Conservation (phyloP, 1,139 yeast species). For the Protomyces arabidopsidicola region DNA sequence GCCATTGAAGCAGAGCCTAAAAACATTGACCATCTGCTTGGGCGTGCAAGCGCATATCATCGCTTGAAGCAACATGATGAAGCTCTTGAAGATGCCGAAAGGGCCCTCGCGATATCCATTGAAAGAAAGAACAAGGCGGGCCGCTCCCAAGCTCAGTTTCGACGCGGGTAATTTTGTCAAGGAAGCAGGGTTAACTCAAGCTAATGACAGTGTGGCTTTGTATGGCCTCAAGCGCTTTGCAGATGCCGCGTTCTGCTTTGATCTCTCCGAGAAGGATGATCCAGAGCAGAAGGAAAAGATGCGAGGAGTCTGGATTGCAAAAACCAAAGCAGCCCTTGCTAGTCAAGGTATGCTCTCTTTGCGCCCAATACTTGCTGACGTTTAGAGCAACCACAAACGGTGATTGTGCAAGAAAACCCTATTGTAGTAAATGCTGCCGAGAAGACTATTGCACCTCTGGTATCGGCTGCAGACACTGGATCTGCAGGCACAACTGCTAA, state of each 20-base stretch:
- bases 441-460: too few relatives aligned
- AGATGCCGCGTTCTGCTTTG: constrained; percentile 50
- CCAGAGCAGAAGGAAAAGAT: constrained; percentile 46
- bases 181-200: too few relatives aligned
- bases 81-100: constrained; percentile 52
- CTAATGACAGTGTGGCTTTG: constrained; percentile 34
- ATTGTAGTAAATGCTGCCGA: too few relatives aligned
- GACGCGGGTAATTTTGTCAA: constrained; percentile 51
- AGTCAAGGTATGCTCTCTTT: too few relatives aligned
- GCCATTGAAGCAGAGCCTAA: constrained; percentile 25
- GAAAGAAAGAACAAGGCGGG: constrained; percentile 50
- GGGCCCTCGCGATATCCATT: constrained; percentile 55
- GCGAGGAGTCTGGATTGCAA: constrained; percentile 47
- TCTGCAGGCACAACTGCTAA: too few relatives aligned
- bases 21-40: constrained; percentile 19
- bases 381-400: too few relatives aligned
- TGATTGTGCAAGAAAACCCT: too few relatives aligned
- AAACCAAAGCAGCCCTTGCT: constrained; percentile 33
- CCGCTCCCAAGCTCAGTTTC: constrained; percentile 57
- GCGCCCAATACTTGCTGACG: too few relatives aligned
- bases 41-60: constrained; percentile 13
- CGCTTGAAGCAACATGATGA: constrained; percentile 46
- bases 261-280: constrained; percentile 48
- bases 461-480: too few relatives aligned
- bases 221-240: constrained; percentile 44